These are phyloP conservation scores for Apiospora aurea DNA, from an alignment of 2,329 filamentous ascomycete species.

Conservation along the genomic window DNA sequence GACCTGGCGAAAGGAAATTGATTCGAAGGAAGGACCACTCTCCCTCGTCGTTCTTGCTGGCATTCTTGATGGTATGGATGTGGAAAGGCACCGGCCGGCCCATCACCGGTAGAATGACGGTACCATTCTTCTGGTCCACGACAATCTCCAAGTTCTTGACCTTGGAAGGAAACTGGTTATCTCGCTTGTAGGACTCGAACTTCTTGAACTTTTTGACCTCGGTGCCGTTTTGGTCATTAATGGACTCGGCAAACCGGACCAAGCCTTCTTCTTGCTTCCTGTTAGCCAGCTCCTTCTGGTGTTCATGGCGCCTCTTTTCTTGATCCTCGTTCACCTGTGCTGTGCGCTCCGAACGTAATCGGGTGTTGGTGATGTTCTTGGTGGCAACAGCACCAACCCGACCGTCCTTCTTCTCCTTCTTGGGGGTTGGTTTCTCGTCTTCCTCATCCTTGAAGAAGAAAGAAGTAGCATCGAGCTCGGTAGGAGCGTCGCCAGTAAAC, in stretches of 20 bases:
- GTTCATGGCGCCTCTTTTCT: constrained; percentile 84
- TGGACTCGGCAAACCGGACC: constrained; percentile 84
- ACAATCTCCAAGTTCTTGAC: constrained; percentile 88
- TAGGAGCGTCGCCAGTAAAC: constrained; percentile 92
- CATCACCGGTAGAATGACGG: constrained; percentile 95
- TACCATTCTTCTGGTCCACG: constrained; percentile 88
- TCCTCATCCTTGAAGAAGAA: constrained; percentile 99
- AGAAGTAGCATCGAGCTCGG: constrained; percentile 90
- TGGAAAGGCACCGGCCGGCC: constrained; percentile 97
- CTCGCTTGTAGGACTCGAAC: constrained; percentile 98
- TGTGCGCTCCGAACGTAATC: constrained; percentile 88
- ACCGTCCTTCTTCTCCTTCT: constrained; percentile 86
- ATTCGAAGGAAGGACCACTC: constrained; percentile 94
- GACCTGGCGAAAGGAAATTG: constrained; percentile 96
- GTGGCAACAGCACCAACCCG: constrained; percentile 87
- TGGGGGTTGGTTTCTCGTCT: constrained; percentile 83
- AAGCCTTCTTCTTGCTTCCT: constrained; percentile 93
- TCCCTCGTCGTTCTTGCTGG: constrained; percentile 95
- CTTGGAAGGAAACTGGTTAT: constrained; percentile 86
- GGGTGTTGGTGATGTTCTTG: constrained; percentile 94
- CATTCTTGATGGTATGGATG: constrained; percentile 97
- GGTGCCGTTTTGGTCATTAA: constrained; percentile 84
- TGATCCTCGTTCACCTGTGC: constrained; percentile 89
- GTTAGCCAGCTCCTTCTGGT: constrained; percentile 85
- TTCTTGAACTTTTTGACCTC: constrained; percentile 98